These are phyloP conservation scores for Hirschioporus abietinus DNA, from an alignment of 768 basidiomycete genomes.

Conservation along the genomic window DNA sequence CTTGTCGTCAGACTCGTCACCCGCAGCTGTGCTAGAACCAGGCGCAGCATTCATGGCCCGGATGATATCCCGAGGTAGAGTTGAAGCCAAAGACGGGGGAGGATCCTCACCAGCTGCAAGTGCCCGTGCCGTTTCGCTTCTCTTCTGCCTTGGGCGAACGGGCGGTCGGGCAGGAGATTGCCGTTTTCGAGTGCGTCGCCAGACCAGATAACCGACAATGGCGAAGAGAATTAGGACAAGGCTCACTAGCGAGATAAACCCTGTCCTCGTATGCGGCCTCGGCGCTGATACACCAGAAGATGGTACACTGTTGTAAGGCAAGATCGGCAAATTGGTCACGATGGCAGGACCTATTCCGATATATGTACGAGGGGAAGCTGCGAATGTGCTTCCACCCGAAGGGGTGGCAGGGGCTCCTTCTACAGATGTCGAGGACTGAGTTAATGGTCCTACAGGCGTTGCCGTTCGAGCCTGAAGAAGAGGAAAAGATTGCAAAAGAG, in stretches of 20 bases:
- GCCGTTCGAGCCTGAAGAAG: not conserved
- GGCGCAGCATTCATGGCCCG: not conserved
- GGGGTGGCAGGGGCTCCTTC: not conserved
- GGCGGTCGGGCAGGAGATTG: not conserved
- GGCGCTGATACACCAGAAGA: not conserved
- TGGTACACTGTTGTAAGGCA: not conserved
- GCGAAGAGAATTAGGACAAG: not conserved
- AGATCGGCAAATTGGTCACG: not conserved
- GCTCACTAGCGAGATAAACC: not conserved
- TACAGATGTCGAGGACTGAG: not conserved
- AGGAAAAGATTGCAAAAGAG: not conserved
- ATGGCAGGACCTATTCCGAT: not conserved
- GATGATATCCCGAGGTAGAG: not conserved
- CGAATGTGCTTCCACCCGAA: not conserved
- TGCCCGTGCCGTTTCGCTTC: not conserved
- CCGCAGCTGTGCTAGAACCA: not conserved
- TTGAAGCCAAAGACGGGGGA: not conserved
- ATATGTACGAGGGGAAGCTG: not conserved
- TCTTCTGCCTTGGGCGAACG: not conserved
- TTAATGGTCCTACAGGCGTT: not conserved
- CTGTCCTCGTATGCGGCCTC: not conserved
- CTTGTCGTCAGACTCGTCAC: not conserved
- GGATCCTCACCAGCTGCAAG: not conserved
- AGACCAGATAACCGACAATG: not conserved
- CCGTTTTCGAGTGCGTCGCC: not conserved